Evolutionary conservation across 1,284 basidiomycete species (phyloP), one percentile per base, ranked within the genome.

Genomic region (Takashimella koratensis): DNA sequence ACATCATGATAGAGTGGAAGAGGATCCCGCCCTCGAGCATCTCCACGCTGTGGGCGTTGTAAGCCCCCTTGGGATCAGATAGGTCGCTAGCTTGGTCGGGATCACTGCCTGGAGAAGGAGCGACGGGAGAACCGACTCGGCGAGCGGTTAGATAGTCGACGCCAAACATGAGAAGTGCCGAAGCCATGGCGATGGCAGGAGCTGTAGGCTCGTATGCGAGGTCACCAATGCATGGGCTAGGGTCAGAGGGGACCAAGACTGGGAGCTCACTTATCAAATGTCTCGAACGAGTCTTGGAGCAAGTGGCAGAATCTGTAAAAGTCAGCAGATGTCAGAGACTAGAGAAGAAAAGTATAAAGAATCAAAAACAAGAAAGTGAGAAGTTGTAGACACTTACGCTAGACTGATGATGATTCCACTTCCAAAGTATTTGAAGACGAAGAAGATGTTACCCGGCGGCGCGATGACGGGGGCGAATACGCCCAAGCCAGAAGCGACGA

Each of bases 11-110:
- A n/a, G 57, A 58, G 49, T 68, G 77, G 65, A 79, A 78, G 56
- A 78, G 69, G 59, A 79, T 78, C 27, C 78, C 78, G 0, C 70
- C 73, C 50, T 79, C 77, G 25, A 78, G 67, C 20, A 76, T n/a
- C n/a, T n/a, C n/a, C n/a, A n/a, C n/a, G n/a, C n/a, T n/a, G n/a
- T n/a, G n/a, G n/a, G n/a, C n/a, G n/a, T n/a, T n/a, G n/a, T n/a
- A n/a, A n/a, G n/a, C n/a, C n/a, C n/a, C n/a, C n/a, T n/a, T n/a
- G n/a, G 62, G 24, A 67, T 11, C 3, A 78, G 74, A 46, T 75
- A 68, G 57, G 66, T 69, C 4, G 42, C 41, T 19, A 52, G 43
- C 50, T 52, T 26, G 21, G 46, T 26, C 2, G 39, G 21, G 22
- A 46, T 27, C 0, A 19, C 41, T 0, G 47, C 22, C 16, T 47